A percentile compares a stretch with the other conserved stretches of the same genome.
These are phyloP conservation scores for Caryopteris hybrid DNA, from an alignment of 305 asterid genomes.

Conservation along the genomic window DNA sequence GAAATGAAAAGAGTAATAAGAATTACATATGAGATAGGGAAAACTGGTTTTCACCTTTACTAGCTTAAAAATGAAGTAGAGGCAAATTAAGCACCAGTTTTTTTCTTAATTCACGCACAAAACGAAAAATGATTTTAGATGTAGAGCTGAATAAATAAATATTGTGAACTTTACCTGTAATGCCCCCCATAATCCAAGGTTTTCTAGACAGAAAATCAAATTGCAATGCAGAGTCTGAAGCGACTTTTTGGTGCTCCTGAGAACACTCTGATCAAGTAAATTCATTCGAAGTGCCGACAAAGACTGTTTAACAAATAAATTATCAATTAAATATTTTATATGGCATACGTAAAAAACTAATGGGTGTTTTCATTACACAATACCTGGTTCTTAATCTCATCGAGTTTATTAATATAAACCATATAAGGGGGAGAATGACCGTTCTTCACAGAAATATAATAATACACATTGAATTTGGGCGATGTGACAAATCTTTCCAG, in stretches of 20 bases:
- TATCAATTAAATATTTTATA: conserved; percentile 16
- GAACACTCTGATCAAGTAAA: conserved; percentile 44
- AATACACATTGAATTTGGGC: conserved; percentile 68
- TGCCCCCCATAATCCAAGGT: conserved; percentile 93
- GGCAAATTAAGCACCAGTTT: conserved; percentile 2
- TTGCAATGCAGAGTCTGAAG: conserved; percentile 66
- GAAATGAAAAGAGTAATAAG: background rate
- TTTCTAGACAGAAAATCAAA: conserved; percentile 68
- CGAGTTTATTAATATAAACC: conserved; percentile 50
- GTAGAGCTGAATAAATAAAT: background rate
- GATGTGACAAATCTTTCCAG: conserved; percentile 65
- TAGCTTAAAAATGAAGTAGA: background rate
- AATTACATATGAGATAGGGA: background rate
- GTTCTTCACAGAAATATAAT: conserved; percentile 45
- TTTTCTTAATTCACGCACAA: background rate
- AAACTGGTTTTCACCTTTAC: too few species aligned
- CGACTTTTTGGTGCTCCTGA: conserved; percentile 49
- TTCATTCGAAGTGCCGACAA: conserved; percentile 39
- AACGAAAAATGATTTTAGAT: too few species aligned
- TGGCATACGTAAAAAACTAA: conserved; percentile 17
- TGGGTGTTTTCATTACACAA: conserved; percentile 7
- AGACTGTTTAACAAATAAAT: conserved; percentile 42
- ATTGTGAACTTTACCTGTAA: conserved; percentile 57
- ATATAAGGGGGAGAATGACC: conserved; percentile 27
- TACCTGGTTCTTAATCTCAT: conserved; percentile 82